Evolutionary conservation across 23 red algal genomes (phyloP).

Genomic region (Gracilaria vermiculophylla): DNA sequence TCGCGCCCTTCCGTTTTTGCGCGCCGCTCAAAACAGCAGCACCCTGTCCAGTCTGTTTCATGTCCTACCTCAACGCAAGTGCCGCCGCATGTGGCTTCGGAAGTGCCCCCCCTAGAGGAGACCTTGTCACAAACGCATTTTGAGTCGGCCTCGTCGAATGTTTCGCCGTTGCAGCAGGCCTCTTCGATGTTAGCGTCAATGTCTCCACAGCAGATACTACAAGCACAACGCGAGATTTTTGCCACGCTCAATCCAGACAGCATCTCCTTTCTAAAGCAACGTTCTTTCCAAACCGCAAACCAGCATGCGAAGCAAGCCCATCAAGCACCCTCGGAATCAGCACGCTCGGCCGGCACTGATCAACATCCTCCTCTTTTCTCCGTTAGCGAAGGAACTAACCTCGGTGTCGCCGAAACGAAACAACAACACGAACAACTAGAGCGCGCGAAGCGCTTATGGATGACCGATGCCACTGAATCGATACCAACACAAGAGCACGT

Average conservation of each 20-base stretch:
- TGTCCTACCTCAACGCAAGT: not conserved
- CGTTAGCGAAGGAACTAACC: not conserved
- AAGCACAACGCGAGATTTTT: conserved; percentile 23
- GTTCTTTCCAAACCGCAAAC: not conserved
- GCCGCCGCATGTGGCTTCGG: not conserved
- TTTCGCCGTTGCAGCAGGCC: not conserved
- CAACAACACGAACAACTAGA: not conserved
- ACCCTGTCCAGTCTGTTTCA: not conserved
- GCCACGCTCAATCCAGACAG: conserved; percentile 20
- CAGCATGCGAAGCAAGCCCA: not conserved
- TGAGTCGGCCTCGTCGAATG: not conserved
- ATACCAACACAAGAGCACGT: conserved; percentile 3
- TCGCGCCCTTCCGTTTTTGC: not conserved
- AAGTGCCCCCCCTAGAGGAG: not conserved
- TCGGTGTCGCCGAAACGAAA: not conserved
- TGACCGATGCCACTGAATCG: conserved; percentile 27
- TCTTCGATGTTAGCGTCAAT: conserved; percentile 15
- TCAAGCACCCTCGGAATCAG: not conserved
- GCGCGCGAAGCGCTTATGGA: conserved; percentile 45
- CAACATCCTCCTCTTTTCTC: not conserved
- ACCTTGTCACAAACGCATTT: not conserved
- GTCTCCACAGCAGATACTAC: conserved; percentile 14
- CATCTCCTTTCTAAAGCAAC: conserved; percentile 33
- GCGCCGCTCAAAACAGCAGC: not conserved
- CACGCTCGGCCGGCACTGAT: too few species aligned